Base-by-base conservation (phyloP, 306 rosid genomes). In the Citrullus mucosospermus region DNA sequence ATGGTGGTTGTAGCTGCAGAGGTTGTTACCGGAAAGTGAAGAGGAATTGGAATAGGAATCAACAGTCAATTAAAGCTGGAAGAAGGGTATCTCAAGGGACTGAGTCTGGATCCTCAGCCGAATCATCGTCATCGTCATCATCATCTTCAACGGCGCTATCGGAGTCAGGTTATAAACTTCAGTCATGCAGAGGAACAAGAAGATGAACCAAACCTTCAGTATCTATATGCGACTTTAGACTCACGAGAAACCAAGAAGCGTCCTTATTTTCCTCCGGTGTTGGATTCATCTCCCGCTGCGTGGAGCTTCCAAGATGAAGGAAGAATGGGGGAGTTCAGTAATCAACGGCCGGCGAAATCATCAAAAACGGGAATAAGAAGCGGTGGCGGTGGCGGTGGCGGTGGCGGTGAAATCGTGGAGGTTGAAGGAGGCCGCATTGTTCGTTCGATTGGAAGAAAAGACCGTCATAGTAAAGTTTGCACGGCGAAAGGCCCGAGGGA, bases 391-490 rank as follows among this genome's bases (percentile, higher is more conserved):
- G 77, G 76, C 50, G 77, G 74, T 34, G 77, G 85, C n/a, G 90
- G 95, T 28, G 76, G 85, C 18, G 86, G 90, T 18, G 97, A 93
- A 82, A 90, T 93, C 78, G 93, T 93, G 63, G 90, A 91, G 83
- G 92, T 91, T 2, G 91, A 90, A 80, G 98, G 98, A 0, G 93
- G 98, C 56, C 97, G 85, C 93, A 90, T 93, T 90, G 89, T 93
- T 18, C 82, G 91, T 39, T 88, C 98, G 14, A 90, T 90, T 0
- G 97, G 98, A 6, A 77, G 92, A n/a, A 93, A 93, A 25, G 98
- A 93, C 83, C 90, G 98, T 2, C 98, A 93, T 87, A 93, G 98
- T 84, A 93, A 93, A 79, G 97, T 93, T 11, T 93, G 93, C 83
- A 93, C 98, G 2, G 97, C 98, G 0, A 93, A 90, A 17, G 98